phyloP scores from a whole-genome alignment of 2,329 filamentous ascomycete species.

The Xylaria hypoxylon region DNA sequence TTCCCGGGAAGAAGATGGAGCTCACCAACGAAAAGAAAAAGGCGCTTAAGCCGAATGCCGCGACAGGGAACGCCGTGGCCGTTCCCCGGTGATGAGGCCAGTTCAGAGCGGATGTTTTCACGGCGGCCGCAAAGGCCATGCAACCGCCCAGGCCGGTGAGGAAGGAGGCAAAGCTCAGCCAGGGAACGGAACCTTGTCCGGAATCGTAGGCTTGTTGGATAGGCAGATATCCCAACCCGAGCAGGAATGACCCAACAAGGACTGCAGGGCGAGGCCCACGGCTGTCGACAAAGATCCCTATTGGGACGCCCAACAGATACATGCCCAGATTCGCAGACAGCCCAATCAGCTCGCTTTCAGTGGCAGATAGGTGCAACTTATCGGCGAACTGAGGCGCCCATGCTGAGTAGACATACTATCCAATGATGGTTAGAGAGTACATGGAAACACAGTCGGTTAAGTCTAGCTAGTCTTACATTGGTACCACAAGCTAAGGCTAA shows the following conservation, averaged over 20 bases:
- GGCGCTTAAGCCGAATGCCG: slow-evolving; percentile 92
- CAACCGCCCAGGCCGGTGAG: slow-evolving; percentile 90
- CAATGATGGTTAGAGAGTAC: slow-evolving; percentile 32
- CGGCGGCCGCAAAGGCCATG: slow-evolving; percentile 86
- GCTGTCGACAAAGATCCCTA: slow-evolving; percentile 87
- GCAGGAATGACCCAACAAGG: slow-evolving; percentile 76
- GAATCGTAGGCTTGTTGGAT: slow-evolving; percentile 81
- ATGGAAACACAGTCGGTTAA: background rate
- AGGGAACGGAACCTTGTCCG: slow-evolving; percentile 68
- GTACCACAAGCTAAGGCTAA: slow-evolving; percentile 93
- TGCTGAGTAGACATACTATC: slow-evolving; percentile 95
- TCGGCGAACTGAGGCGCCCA: slow-evolving; percentile 97
- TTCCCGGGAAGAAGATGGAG: slow-evolving; percentile 80
- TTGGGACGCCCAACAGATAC: slow-evolving; percentile 90
- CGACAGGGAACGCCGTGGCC: slow-evolving; percentile 91
- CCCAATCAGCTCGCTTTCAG: slow-evolving; percentile 90
- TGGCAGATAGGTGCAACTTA: slow-evolving; percentile 86
- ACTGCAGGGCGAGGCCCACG: slow-evolving; percentile 84
- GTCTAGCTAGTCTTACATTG: slow-evolving; percentile 71
- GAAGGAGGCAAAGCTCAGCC: slow-evolving; percentile 85
- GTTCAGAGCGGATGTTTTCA: slow-evolving; percentile 90
- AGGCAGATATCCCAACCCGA: slow-evolving; percentile 86
- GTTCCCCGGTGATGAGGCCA: slow-evolving; percentile 93
- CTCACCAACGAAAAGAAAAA: slow-evolving; percentile 93
- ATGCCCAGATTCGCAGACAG: slow-evolving; percentile 90